phyloP scores from a whole-genome alignment of 2,329 filamentous ascomycete species.

The Colletotrichum sp. region DNA sequence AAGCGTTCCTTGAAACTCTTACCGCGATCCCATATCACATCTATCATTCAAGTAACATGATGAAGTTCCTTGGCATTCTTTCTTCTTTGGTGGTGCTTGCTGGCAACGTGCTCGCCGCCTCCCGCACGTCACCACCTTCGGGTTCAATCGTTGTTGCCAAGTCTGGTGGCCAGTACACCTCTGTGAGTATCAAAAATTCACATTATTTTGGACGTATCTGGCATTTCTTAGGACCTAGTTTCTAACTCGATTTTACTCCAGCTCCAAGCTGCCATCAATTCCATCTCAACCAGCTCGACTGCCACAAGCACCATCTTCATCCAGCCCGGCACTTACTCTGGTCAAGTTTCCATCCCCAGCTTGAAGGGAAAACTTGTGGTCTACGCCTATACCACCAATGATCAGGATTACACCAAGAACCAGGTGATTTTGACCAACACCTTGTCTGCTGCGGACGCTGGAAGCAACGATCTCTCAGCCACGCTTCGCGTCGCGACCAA shows the following conservation, averaged over 20 bases:
- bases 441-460: slow-evolving; percentile 44
- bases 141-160: slow-evolving; percentile 56
- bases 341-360: slow-evolving; percentile 60
- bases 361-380: slow-evolving; percentile 57
- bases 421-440: slow-evolving; percentile 54
- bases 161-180: slow-evolving; percentile 30
- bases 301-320: slow-evolving; percentile 66
- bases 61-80: slow-evolving; percentile 5
- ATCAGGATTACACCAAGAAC: slow-evolving; percentile 58
- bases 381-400: slow-evolving; percentile 63
- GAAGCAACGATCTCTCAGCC: slow-evolving; percentile 59
- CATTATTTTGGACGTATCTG: not conserved
- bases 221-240: not conserved
- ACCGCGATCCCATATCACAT: not conserved
- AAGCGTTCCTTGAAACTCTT: not conserved
- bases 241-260: not conserved
- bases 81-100: not conserved
- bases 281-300: slow-evolving; percentile 56
- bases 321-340: slow-evolving; percentile 68
- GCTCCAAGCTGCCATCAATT: slow-evolving; percentile 62
- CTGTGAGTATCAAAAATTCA: not conserved
- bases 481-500: slow-evolving; percentile 50
- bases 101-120: slow-evolving; percentile 27
- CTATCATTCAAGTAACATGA: not conserved
- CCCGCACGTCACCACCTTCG: slow-evolving; percentile 44